Percentiles rank a stretch among this genome's conserved stretches.
Conservation (phyloP, 331 rosid species). For the Phaseolus coccineus region DNA sequence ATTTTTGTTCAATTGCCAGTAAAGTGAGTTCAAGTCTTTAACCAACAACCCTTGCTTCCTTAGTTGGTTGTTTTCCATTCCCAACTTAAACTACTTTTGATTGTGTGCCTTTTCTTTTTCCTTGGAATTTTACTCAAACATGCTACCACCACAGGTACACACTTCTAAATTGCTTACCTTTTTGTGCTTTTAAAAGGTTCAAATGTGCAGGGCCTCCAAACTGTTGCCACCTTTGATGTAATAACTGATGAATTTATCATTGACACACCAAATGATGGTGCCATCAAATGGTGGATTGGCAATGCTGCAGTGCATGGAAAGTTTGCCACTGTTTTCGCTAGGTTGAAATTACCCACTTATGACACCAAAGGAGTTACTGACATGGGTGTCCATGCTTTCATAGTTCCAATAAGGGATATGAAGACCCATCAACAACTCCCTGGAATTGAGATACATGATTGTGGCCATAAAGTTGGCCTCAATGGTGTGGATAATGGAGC, state of each 20-base stretch:
- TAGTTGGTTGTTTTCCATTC: slow-evolving; percentile 3
- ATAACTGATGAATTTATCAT: slow-evolving; percentile 80
- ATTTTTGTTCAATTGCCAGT: neutral
- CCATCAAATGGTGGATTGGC: slow-evolving; percentile 99
- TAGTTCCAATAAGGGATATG: slow-evolving; percentile 90
- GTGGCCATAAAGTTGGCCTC: slow-evolving; percentile 94
- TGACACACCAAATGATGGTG: slow-evolving; percentile 93
- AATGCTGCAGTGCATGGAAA: slow-evolving; percentile 99
- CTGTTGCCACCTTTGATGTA: slow-evolving; percentile 84
- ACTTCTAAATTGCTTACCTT: slow-evolving; percentile 42
- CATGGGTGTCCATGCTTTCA: slow-evolving; percentile 98
- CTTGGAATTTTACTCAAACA: neutral
- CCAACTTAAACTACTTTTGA: neutral
- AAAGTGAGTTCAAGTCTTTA: slow-evolving; percentile 2
- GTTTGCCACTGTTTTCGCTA: slow-evolving; percentile 91
- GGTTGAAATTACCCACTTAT: slow-evolving; percentile 76
- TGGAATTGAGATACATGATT: slow-evolving; percentile 94
- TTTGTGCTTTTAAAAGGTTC: slow-evolving; percentile 67
- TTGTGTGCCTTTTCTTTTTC: neutral
- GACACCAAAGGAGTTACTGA: slow-evolving; percentile 72
- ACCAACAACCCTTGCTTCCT: slow-evolving; percentile 1
- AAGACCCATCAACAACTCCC: slow-evolving; percentile 88
- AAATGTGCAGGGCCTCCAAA: slow-evolving; percentile 95
- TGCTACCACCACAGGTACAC: neutral
- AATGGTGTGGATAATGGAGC: slow-evolving; percentile 99